phyloP scores from a whole-genome alignment of 257 asterid genomes.

The Solanum medicagineum region DNA sequence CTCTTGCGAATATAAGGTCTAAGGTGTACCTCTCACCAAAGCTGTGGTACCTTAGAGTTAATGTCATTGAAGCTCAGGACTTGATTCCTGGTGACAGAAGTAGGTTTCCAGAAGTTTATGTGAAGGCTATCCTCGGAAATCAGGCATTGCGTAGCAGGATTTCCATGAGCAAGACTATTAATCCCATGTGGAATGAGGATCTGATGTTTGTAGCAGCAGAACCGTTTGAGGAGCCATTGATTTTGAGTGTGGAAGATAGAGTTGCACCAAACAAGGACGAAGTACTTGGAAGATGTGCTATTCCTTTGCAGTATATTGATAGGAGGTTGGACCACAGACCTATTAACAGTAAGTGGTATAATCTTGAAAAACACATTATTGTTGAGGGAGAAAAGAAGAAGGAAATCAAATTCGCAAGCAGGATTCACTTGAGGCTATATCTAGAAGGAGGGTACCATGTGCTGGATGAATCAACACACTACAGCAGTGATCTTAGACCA shows the following conservation, averaged over 20 bases:
- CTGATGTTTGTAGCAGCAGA: conserved; percentile 74
- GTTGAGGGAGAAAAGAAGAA: conserved; percentile 53
- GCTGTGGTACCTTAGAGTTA: conserved; percentile 66
- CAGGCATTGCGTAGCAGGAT: conserved; percentile 45
- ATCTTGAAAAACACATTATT: conserved; percentile 45
- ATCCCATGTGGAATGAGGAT: conserved; percentile 79
- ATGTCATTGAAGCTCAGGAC: conserved; percentile 68
- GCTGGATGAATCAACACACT: conserved; percentile 61
- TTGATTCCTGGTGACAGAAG: conserved; percentile 38
- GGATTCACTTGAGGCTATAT: conserved; percentile 47
- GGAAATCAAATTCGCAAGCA: conserved; percentile 47
- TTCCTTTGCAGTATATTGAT: conserved; percentile 44
- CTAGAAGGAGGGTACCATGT: conserved; percentile 81
- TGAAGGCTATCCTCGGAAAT: conserved; percentile 54
- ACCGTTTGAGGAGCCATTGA: conserved; percentile 60
- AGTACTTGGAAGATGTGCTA: conserved; percentile 44
- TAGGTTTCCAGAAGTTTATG: conserved; percentile 54
- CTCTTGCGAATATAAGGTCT: conserved; percentile 39
- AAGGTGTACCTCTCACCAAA: conserved; percentile 67
- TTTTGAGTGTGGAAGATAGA: conserved; percentile 56
- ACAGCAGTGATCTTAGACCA: conserved; percentile 66
- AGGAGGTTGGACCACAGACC: conserved; percentile 51
- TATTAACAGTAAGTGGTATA: conserved; percentile 43
- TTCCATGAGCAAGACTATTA: conserved; percentile 42
- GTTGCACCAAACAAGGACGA: conserved; percentile 63